Percentiles rank a stretch among this genome's conserved stretches.
phyloP scores from a whole-genome alignment of 345 rosid species.

The Arabidopsis suecica region DNA sequence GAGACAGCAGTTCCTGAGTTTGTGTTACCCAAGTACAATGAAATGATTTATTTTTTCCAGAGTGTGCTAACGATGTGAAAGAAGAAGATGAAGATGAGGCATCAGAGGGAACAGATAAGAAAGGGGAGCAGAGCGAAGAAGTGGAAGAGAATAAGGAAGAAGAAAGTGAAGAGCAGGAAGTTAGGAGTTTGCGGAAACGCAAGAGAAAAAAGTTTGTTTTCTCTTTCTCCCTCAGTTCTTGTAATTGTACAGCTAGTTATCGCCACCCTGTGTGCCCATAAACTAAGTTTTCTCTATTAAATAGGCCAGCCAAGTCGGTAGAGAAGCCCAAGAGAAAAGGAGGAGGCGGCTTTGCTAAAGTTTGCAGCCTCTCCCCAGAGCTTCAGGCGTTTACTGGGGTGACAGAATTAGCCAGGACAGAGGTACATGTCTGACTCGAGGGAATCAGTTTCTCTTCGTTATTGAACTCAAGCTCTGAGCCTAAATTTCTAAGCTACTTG shows the following conservation, averaged over 20 bases:
- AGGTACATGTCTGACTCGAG: slow-evolving; percentile 51
- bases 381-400: slow-evolving; percentile 72
- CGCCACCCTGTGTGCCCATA: neutral
- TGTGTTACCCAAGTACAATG: slow-evolving; percentile 17
- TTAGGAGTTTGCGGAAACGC: slow-evolving; percentile 45
- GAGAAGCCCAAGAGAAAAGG: slow-evolving; percentile 74
- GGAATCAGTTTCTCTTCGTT: slow-evolving; percentile 22
- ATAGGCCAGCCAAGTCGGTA: slow-evolving; percentile 62
- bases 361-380: slow-evolving; percentile 83
- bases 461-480: neutral
- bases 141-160: slow-evolving; percentile 45
- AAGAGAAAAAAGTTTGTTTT: slow-evolving; percentile 56
- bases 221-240: slow-evolving; percentile 21
- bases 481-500: neutral
- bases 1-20: slow-evolving; percentile 22
- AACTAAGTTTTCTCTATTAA: slow-evolving; percentile 31
- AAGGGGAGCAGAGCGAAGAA: slow-evolving; percentile 43
- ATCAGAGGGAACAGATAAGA: slow-evolving; percentile 42
- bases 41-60: slow-evolving; percentile 26
- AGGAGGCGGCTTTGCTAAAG: slow-evolving; percentile 80
- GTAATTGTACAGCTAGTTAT: neutral
- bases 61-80: slow-evolving; percentile 33
- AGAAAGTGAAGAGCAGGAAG: slow-evolving; percentile 40
- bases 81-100: slow-evolving; percentile 35
- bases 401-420: slow-evolving; percentile 81